Evolutionary conservation across 2,329 filamentous ascomycete species (phyloP).

Genomic region (Fusarium sterilihyphosum): DNA sequence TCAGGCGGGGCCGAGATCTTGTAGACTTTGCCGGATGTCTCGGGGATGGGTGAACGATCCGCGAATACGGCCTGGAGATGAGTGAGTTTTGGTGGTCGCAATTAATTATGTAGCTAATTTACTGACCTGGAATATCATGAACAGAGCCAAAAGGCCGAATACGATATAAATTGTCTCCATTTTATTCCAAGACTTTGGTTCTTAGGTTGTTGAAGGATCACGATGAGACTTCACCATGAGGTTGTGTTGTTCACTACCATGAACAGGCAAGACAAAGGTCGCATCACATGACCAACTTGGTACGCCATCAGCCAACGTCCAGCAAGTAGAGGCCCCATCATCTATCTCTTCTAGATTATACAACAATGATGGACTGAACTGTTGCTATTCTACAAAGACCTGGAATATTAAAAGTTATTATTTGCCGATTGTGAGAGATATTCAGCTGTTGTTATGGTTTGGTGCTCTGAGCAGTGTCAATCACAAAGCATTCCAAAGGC

Average conservation of each 20-base stretch:
- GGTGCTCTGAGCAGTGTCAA: not conserved
- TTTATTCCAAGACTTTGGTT: not conserved
- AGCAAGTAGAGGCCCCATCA: not conserved
- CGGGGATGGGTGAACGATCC: constrained; percentile 49
- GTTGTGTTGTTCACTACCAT: not conserved
- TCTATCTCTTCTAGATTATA: not conserved
- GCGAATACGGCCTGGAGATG: constrained; percentile 22
- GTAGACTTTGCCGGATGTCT: constrained; percentile 52
- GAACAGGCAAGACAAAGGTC: not conserved
- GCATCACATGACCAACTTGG: constrained; percentile 18
- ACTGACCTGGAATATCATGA: constrained; percentile 28
- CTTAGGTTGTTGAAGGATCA: not conserved
- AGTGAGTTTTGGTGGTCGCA: not conserved
- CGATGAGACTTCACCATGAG: not conserved
- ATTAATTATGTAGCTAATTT: too few relatives aligned
- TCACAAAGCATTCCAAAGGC: rapidly evolving
- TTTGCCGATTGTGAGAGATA: not conserved
- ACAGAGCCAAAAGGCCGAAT: constrained; percentile 27
- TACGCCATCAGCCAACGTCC: not conserved
- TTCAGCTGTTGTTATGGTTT: not conserved
- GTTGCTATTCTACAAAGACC: rapidly evolving
- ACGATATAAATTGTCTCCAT: constrained; percentile 38
- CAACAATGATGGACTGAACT: too few relatives aligned
- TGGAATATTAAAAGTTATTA: not conserved
- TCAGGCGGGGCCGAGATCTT: constrained; percentile 45